Evolutionary conservation across 2,329 filamentous ascomycete genomes (phyloP), one percentile per base, ranked within the genome.

Genomic region (Apiospora phragmitis): DNA sequence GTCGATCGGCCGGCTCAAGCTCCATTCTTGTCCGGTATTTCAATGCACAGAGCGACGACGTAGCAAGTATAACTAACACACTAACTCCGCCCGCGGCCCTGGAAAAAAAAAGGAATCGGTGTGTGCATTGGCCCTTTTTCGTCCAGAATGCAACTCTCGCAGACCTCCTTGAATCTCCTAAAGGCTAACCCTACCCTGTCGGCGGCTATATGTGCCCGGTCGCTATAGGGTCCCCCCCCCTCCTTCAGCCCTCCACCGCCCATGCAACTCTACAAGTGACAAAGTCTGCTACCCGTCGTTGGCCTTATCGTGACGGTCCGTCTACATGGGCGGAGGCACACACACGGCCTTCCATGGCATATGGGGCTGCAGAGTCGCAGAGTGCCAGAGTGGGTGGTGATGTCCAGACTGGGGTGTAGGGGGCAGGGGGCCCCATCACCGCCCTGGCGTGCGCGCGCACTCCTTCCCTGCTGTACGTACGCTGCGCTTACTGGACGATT

Each of bases 1-100:
- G n/a, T 62, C 55, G 55, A 62, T 62, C 55, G 55, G 55, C 55
- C 55, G 55, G 55, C 55, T 62, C 55, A 62, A 35, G 55, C 55
- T 62, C 55, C 55, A 62, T 32, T 38, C 55, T 62, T n/a, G 55
- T 62, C 32, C 29, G 55, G 29, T 38, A 38, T 62, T 38, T 38
- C 55, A 62, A 62, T 62, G 55, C 55, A 62, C 32, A n/a, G 8
- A 24, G 38, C 32, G 21, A 62, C 51, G 26, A 38, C 32, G 55
- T 62, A 24, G 21, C 55, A 62, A 21, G 26, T 8, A 16, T 24
- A 49, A 49, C n/a, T 49, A 49, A 49, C n/a, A 49, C n/a, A 49
- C 55, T 38, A 62, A 62, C 32, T n/a, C 32, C 55, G 55, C 43
- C n/a, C 21, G 43, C 38, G 6, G 38, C 43, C 14, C 49, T 55